Percentiles rank a stretch among this genome's conserved stretches.
These are phyloP conservation scores for Camellia sinensis DNA, from an alignment of 148 eudicot genomes.

Conservation along the genomic window DNA sequence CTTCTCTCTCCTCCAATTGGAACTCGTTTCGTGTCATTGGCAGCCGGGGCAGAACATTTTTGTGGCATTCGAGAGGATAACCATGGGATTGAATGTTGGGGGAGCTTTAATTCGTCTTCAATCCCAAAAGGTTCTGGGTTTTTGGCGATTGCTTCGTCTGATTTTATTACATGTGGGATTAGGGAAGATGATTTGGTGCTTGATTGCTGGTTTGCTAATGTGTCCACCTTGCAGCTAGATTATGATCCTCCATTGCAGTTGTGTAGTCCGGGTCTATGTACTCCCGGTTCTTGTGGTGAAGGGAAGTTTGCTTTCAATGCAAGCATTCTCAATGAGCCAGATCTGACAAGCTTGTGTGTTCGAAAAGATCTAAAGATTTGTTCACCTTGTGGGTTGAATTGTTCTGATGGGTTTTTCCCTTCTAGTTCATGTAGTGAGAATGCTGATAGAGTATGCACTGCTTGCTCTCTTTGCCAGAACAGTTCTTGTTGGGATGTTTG, in stretches of 20 bases:
- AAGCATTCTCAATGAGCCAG: conserved; percentile 64
- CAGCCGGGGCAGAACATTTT: conserved; percentile 68
- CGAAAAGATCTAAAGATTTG: conserved; percentile 70
- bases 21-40: conserved; percentile 48
- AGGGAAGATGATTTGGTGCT: conserved; percentile 82
- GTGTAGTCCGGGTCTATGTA: conserved; percentile 86
- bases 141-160: conserved; percentile 64
- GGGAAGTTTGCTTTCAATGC: conserved; percentile 75
- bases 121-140: conserved; percentile 75
- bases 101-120: conserved; percentile 55
- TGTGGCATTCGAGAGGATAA: conserved; percentile 84
- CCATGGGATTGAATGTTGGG: conserved; percentile 90
- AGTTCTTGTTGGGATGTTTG: conserved; percentile 81
- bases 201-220: conserved; percentile 75
- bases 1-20: conserved; percentile 39
- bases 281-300: conserved; percentile 42
- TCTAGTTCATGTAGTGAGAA: conserved; percentile 64
- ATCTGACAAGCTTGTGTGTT: conserved; percentile 63
- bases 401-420: conserved; percentile 67
- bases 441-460: conserved; percentile 76
- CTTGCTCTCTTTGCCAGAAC: conserved; percentile 89
- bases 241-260: conserved; percentile 89
- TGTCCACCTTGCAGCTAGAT: conserved; percentile 17
- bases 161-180: conserved; percentile 66
- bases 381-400: conserved; percentile 71